Evolutionary conservation across 345 rosid genomes (phyloP), one percentile per base, ranked within the genome.

Genomic region (Brassica nigra): DNA sequence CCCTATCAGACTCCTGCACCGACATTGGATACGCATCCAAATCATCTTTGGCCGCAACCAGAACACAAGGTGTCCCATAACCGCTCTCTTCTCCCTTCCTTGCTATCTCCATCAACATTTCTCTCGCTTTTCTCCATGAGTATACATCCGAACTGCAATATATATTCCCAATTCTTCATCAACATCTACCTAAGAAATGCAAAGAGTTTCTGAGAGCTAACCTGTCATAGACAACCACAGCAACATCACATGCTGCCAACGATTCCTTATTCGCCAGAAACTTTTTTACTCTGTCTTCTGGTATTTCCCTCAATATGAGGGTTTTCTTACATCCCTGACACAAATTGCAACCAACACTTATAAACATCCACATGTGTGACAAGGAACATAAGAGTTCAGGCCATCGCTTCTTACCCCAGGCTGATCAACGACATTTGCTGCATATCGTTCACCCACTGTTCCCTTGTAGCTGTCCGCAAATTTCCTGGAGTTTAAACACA

Each of bases 11-110:
- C 69, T 88, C 90, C 68, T 87, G 94, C 64, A 87, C 83, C 27
- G 91, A 80, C 87, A 84, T 82, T 62, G 86, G 87, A 85, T 81
- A 82, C 57, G 95, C 83, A 75, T 86, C 88, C 81, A 90, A 75
- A 83, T 88, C 97, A 84, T 87, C 91, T 80, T 92, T 92, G 4
- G 95, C 90, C 8, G 96, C 93, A 66, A 92, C 79, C 34, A 92
- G 89, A 27, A 90, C 88, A 76, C 96, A 87, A 18, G 97, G 97
- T 66, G 84, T 82, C 36, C 87, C 90, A 73, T 83, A 72, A 20
- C 90, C 89, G 33, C 85, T 89, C 62, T 83, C 88, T 86, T 92
- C 96, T 66, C 94, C 92, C 59, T 70, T 85, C 82, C 90, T 88
- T 30, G 92, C 89, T 52, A 89, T 83, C 77, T 88, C 96, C 80